Percentiles rank a stretch among this genome's conserved stretches.
These are phyloP conservation scores for Udeniomyces megalosporus DNA, from an alignment of 768 basidiomycete species.

Conservation along the genomic window DNA sequence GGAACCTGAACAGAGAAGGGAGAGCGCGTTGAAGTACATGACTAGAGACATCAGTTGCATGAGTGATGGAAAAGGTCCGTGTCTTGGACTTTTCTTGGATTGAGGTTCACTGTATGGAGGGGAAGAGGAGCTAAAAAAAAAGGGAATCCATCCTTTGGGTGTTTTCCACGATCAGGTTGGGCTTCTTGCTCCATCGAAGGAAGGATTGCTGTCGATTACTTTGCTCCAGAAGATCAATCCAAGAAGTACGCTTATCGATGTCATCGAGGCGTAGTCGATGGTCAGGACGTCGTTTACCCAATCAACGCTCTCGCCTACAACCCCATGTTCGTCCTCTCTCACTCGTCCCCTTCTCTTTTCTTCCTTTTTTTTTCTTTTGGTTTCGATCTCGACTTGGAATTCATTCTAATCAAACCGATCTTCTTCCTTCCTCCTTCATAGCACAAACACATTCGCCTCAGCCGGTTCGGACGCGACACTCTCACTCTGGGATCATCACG, in stretches of 20 bases:
- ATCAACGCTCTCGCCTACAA: constrained; percentile 93
- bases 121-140: not conserved
- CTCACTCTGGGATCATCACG: constrained; percentile 91
- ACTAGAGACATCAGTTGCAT: constrained; percentile 81
- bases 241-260: constrained; percentile 94
- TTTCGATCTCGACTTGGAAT: not conserved
- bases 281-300: constrained; percentile 89
- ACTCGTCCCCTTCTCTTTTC: too few relatives aligned
- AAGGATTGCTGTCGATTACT: constrained; percentile 92
- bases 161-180: too few relatives aligned
- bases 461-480: constrained; percentile 88
- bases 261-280: constrained; percentile 75
- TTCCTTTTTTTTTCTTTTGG: not conserved
- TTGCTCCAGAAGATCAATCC: constrained; percentile 62
- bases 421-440: constrained; percentile 23
- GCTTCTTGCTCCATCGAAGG: constrained; percentile 89
- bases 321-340: constrained; percentile 42
- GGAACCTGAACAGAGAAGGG: constrained; percentile 57
- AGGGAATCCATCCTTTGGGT: not conserved
- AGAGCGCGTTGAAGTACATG: constrained; percentile 90
- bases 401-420: not conserved
- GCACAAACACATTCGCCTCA: constrained; percentile 86
- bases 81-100: not conserved
- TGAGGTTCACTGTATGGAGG: not conserved
- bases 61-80: constrained; percentile 72